These are phyloP conservation scores for Fusarium scirpi DNA, from an alignment of 2,329 filamentous ascomycete species.

Conservation along the genomic window DNA sequence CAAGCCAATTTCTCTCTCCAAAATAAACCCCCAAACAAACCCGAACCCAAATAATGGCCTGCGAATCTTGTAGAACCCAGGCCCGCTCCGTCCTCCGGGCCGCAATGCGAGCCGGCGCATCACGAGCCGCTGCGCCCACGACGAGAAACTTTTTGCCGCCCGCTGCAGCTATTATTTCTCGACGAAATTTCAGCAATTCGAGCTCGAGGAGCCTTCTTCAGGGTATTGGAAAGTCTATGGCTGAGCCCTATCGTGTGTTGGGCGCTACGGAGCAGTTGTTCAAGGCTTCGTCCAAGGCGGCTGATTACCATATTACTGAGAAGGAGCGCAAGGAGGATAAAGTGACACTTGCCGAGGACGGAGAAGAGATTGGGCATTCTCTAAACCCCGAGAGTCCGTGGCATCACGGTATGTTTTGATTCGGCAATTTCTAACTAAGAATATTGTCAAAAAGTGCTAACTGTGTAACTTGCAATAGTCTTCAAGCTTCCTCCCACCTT, in stretches of 20 bases:
- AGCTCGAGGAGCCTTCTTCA: conserved; percentile 50
- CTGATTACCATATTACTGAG: conserved; percentile 80
- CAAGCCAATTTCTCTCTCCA: neutral
- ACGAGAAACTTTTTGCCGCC: conserved; percentile 35
- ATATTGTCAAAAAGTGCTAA: neutral
- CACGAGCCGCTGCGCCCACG: conserved; percentile 44
- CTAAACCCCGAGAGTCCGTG: conserved; percentile 62
- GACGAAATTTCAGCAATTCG: conserved; percentile 55
- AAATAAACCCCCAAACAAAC: neutral
- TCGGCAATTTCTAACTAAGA: neutral
- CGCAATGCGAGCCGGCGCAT: conserved; percentile 48
- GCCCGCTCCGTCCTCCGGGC: conserved; percentile 55
- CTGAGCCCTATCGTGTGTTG: conserved; percentile 78
- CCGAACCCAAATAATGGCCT: conserved; percentile 54
- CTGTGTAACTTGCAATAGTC: conserved; percentile 60
- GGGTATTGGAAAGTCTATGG: conserved; percentile 51
- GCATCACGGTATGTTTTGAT: conserved; percentile 75
- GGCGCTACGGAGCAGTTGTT: conserved; percentile 83
- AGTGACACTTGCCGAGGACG: conserved; percentile 78
- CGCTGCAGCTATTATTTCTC: conserved; percentile 24
- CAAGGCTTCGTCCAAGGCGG: conserved; percentile 77
- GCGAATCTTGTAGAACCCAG: conserved; percentile 62
- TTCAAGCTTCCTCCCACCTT: conserved; percentile 87
- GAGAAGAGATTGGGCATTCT: conserved; percentile 79
- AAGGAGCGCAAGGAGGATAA: conserved; percentile 72